Percentiles rank a stretch among this genome's conserved stretches.
phyloP scores from a whole-genome alignment of 2,329 filamentous ascomycete genomes.

The Ceratocystis diversiconidia region DNA sequence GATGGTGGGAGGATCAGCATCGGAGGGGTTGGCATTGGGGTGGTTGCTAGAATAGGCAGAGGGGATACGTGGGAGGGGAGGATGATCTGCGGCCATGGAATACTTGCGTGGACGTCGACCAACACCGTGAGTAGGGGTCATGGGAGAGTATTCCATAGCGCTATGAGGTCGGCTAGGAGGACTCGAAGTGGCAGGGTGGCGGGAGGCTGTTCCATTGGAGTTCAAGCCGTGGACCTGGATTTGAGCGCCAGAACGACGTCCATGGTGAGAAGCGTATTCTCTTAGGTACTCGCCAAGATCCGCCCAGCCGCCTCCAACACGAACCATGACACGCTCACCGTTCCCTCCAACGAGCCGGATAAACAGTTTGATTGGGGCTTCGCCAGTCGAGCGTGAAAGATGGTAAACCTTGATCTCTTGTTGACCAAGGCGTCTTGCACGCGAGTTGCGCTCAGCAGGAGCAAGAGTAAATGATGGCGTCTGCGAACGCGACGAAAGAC shows the following conservation, averaged over 20 bases:
- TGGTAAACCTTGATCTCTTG: slow-evolving; percentile 86
- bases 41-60: slow-evolving; percentile 31
- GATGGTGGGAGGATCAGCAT: slow-evolving; percentile 26
- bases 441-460: slow-evolving; percentile 40
- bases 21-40: slow-evolving; percentile 18
- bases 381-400: slow-evolving; percentile 66
- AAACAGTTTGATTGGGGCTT: slow-evolving; percentile 85
- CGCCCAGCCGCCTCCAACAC: slow-evolving; percentile 95
- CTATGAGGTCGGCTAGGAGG: slow-evolving; percentile 31
- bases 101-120: slow-evolving; percentile 38
- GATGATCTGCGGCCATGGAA: slow-evolving; percentile 23
- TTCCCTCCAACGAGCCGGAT: slow-evolving; percentile 82
- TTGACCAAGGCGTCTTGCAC: slow-evolving; percentile 32
- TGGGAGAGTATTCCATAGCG: slow-evolving; percentile 24
- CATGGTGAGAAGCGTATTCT: slow-evolving; percentile 86
- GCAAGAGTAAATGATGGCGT: slow-evolving; percentile 57
- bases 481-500: slow-evolving; percentile 40
- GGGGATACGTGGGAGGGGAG: slow-evolving; percentile 21
- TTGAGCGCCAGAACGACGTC: slow-evolving; percentile 47
- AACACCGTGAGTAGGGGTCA: slow-evolving; percentile 35
- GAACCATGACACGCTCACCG: slow-evolving; percentile 91
- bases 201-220: not conserved
- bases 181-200: slow-evolving; percentile 25
- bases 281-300: slow-evolving; percentile 89
- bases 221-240: slow-evolving; percentile 35